phyloP scores from a whole-genome alignment of 2,329 filamentous ascomycete genomes.

The Curvularia spicifera region DNA sequence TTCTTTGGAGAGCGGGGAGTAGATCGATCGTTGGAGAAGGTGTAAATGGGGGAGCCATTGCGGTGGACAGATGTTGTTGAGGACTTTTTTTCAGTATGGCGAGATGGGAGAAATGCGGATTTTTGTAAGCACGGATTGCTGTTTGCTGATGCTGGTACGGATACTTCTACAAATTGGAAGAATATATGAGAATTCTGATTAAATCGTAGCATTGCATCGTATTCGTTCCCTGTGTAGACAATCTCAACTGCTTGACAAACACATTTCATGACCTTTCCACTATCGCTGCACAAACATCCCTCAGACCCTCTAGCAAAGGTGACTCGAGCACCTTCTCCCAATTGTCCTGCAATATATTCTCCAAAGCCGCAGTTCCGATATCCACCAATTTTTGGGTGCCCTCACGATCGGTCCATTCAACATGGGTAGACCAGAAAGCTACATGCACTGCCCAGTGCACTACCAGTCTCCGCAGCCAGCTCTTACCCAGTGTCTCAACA shows the following conservation, averaged over 20 bases:
- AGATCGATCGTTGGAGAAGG: no score
- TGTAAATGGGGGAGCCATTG: no score
- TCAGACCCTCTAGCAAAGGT: constrained; percentile 21
- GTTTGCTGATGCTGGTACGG: neutral
- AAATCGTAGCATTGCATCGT: neutral
- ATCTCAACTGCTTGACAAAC: neutral
- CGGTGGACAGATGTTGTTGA: neutral
- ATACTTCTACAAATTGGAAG: neutral
- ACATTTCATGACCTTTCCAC: neutral
- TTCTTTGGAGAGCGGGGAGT: no score
- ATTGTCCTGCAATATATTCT: constrained; percentile 20
- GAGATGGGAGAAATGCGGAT: neutral
- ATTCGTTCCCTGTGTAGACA: neutral
- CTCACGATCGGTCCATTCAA: constrained; percentile 37
- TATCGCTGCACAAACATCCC: constrained; percentile 8
- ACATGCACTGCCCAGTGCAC: constrained; percentile 49
- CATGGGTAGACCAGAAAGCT: constrained; percentile 44
- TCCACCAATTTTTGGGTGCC: constrained; percentile 37
- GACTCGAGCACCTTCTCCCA: constrained; percentile 31
- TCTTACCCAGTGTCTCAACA: constrained; percentile 14
- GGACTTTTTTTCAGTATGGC: neutral
- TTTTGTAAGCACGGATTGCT: neutral
- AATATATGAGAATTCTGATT: neutral
- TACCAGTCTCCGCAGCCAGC: constrained; percentile 36
- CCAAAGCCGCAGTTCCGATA: constrained; percentile 28